Evolutionary conservation across 495 filamentous ascomycete species (phyloP), one percentile per base, ranked within the genome.

Genomic region (Aspergillus cavernicola): DNA sequence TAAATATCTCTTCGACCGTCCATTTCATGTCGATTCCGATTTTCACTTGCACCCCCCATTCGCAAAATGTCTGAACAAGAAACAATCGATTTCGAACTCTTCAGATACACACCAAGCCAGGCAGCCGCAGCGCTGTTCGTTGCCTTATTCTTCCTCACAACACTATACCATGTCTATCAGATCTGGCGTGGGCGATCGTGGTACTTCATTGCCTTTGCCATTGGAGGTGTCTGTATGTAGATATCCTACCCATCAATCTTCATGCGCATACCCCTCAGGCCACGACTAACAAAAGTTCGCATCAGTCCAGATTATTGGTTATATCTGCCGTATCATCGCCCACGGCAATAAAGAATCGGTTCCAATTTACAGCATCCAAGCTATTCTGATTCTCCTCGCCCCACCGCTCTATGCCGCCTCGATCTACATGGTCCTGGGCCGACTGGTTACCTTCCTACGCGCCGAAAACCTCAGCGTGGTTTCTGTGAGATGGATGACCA

Each of bases 271-370:
- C 13, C 15, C 2, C 9, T n/a, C 22, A 35, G 32, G 10, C 11
- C 2, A 35, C 11, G 10, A 35, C 32, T 35, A n/a, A n/a, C n/a
- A n/a, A n/a, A n/a, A n/a, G n/a, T n/a, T n/a, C n/a, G n/a, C n/a
- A n/a, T n/a, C n/a, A 83, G 79, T 83, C 65, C 81, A 87, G 61
- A 56, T 77, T 0, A 56, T 81, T 8, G 83, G 83, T n/a, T 85
- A 85, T 56, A 61, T 79, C 31, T 80, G 74, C 33, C 78, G 83
- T 22, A 56, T 70, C 7, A 52, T 80, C 8, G 61, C 67, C 12
- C 66, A 70, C 6, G 52, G 53, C 51, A 48, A 64, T 38, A 60
- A 65, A 39, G 31, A 47, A 50, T 58, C 61, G 7, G 40, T 67
- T 9, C 24, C 66, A 0, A 71, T 83, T 16, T 84, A 83, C 63